These are phyloP conservation scores for Paratinospora sagittata DNA, from an alignment of 164 flowering plant species.

Conservation along the genomic window DNA sequence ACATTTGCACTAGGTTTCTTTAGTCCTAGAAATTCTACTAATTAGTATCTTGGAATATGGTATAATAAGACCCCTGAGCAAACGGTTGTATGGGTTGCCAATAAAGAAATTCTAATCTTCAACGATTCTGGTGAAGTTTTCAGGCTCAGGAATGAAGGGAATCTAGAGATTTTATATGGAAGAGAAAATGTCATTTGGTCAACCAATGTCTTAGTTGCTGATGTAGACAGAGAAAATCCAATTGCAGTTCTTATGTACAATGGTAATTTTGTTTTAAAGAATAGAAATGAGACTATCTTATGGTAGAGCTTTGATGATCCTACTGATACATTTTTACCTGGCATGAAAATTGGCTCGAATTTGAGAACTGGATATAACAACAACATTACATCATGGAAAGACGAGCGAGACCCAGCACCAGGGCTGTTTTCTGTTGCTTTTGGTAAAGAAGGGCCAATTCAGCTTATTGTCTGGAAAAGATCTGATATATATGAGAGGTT, in stretches of 20 bases:
- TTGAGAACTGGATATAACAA: neutral
- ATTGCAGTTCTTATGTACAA: neutral
- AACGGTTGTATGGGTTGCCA: neutral
- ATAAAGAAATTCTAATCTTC: conserved; percentile 1
- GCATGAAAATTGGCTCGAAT: neutral
- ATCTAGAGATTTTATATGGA: neutral
- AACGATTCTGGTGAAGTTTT: neutral
- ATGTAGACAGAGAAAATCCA: neutral
- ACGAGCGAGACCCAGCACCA: neutral
- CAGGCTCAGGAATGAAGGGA: neutral
- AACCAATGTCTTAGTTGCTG: neutral
- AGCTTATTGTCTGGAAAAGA: neutral
- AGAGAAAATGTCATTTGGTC: neutral
- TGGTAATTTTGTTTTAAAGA: no score
- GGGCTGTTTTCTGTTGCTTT: neutral
- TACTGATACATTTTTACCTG: neutral
- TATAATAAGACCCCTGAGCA: neutral
- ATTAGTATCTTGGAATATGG: conserved; percentile 9
- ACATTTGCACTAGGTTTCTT: conserved; percentile 13
- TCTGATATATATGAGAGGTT: neutral
- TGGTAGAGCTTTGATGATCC: neutral
- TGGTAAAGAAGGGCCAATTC: neutral
- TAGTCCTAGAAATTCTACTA: neutral
- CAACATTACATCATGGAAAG: neutral
- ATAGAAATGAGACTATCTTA: neutral